These are phyloP conservation scores for Naganishia sp. DNA, from an alignment of 1,284 basidiomycete species.

Conservation along the genomic window DNA sequence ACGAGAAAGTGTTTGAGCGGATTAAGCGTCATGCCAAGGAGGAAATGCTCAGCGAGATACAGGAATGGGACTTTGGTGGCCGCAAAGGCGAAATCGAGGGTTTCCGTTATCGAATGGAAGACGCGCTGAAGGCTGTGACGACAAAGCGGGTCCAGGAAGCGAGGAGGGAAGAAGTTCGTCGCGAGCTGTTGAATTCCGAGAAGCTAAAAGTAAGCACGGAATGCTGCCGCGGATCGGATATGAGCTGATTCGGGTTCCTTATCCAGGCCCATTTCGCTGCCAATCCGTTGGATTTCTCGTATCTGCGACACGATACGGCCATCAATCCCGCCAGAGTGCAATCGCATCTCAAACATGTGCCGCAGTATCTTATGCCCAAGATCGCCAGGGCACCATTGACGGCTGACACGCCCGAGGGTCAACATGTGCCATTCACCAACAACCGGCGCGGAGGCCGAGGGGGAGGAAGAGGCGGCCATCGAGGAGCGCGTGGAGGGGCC, in stretches of 20 bases:
- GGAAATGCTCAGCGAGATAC: slow-evolving; percentile 72
- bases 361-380: slow-evolving; percentile 86
- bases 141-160: slow-evolving; percentile 84
- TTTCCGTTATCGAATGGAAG: slow-evolving; percentile 98
- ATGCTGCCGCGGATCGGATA: background rate
- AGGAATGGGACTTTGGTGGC: slow-evolving; percentile 94
- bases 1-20: slow-evolving; percentile 74
- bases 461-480: slow-evolving; percentile 38
- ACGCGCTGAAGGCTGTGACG: slow-evolving; percentile 87
- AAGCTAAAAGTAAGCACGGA: slow-evolving; percentile 77
- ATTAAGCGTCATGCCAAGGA: slow-evolving; percentile 72
- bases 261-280: slow-evolving; percentile 93
- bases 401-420: slow-evolving; percentile 39
- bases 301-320: slow-evolving; percentile 90
- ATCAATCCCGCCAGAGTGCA: slow-evolving; percentile 84
- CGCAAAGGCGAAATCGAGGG: slow-evolving; percentile 78
- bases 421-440: slow-evolving; percentile 44
- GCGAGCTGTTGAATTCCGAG: slow-evolving; percentile 90
- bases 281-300: slow-evolving; percentile 91
- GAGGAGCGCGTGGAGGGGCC: slow-evolving; percentile 39
- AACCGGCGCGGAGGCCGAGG: slow-evolving; percentile 38
- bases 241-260: slow-evolving; percentile 7
- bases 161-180: slow-evolving; percentile 87
- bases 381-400: slow-evolving; percentile 60
- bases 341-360: slow-evolving; percentile 93